phyloP scores from a whole-genome alignment of 768 basidiomycete genomes.

The Tulasnella sp. region DNA sequence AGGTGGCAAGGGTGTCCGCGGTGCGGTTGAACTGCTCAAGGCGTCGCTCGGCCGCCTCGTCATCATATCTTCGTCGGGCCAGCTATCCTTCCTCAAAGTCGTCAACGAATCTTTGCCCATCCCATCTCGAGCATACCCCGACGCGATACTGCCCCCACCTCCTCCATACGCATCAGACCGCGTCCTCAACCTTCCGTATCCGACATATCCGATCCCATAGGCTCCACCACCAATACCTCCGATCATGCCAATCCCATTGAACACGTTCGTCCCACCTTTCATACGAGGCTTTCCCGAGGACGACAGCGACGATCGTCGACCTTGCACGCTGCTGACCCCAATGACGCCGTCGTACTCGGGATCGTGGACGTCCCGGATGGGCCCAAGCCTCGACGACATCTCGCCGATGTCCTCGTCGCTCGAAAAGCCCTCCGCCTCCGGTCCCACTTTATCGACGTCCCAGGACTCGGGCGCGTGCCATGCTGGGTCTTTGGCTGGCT shows the following conservation, averaged over 20 bases:
- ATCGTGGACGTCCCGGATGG: not conserved
- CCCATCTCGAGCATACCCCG: not conserved
- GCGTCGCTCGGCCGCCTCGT: slow-evolving; percentile 5
- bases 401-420: slow-evolving; percentile 7
- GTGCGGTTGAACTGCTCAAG: not conserved
- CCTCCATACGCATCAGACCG: not conserved
- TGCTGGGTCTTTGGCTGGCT: slow-evolving; percentile 21
- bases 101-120: not conserved
- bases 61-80: not conserved
- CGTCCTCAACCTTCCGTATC: not conserved
- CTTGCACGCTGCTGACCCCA: not conserved
- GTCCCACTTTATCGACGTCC: slow-evolving; percentile 41
- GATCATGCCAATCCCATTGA: not conserved
- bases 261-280: not conserved
- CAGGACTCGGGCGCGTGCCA: slow-evolving; percentile 74
- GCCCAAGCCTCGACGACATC: not conserved
- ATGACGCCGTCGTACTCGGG: not conserved
- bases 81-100: not conserved
- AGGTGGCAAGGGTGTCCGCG: not conserved
- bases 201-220: not conserved
- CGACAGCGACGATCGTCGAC: not conserved
- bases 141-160: not conserved
- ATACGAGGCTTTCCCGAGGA: not conserved
- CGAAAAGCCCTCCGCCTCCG: not conserved
- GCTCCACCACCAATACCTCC: not conserved